A percentile compares a stretch with the other conserved stretches of the same genome.
Evolutionary conservation across 768 basidiomycete species (phyloP).

Genomic region (Trametopsis cervina): DNA sequence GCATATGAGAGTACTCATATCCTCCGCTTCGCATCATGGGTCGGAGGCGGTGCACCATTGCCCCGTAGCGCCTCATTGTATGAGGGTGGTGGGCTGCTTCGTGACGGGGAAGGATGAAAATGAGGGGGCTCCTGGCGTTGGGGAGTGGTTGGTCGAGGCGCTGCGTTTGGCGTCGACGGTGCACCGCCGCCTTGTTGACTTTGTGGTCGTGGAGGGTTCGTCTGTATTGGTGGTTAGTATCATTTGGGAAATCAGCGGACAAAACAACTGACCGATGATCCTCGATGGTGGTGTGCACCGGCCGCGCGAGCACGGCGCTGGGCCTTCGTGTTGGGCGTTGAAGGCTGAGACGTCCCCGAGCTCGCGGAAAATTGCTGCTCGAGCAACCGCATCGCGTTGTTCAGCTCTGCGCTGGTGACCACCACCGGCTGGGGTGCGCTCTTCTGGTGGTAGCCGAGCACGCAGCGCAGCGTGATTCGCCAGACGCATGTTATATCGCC

Average conservation of each 20-base stretch:
- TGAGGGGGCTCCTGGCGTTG: background rate
- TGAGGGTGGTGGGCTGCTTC: constrained; percentile 4
- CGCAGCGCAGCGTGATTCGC: constrained; percentile 11
- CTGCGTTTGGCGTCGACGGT: background rate
- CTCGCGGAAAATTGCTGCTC: constrained; percentile 10
- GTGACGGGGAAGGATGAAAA: background rate
- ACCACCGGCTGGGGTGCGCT: constrained; percentile 10
- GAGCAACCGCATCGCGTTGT: constrained; percentile 5
- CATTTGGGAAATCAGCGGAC: too few relatives aligned
- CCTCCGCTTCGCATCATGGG: constrained; percentile 1
- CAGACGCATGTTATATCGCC: constrained; percentile 1
- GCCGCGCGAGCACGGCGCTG: background rate
- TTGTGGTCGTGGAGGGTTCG: background rate
- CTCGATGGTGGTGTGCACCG: too few relatives aligned
- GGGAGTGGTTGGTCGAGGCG: background rate
- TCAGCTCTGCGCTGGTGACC: constrained; percentile 5
- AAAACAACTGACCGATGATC: constrained; percentile 2
- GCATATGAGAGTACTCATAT: background rate
- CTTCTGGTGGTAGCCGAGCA: constrained; percentile 10
- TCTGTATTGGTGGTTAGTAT: too few relatives aligned
- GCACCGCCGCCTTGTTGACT: background rate
- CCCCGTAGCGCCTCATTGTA: constrained; percentile 7
- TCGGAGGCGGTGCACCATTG: background rate
- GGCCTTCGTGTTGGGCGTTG: background rate
- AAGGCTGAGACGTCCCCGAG: background rate